Evolutionary conservation across 2,329 filamentous ascomycete species (phyloP).

Genomic region (Talaromyces sp.): DNA sequence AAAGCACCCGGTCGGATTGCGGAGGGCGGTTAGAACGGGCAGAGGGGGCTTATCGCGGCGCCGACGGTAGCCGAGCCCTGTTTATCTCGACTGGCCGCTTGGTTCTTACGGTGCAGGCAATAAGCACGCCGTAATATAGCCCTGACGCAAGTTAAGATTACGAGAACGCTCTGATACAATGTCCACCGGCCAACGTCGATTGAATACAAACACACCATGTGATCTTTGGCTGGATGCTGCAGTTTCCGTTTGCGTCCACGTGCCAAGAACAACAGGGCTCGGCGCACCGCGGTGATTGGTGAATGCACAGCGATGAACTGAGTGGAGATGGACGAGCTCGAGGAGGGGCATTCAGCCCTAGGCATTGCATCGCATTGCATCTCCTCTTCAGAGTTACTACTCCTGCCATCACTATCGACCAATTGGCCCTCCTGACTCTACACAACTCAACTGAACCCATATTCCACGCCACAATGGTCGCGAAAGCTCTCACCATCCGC

Average conservation of each 20-base stretch:
- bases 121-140: too few relatives aligned
- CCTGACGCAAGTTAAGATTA: too few relatives aligned
- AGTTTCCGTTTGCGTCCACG: neutral
- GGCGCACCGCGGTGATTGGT: neutral
- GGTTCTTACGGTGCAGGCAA: too few relatives aligned
- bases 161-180: too few relatives aligned
- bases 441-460: neutral
- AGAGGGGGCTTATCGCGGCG: slow-evolving; percentile 6
- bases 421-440: neutral
- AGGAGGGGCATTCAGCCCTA: neutral
- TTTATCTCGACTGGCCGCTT: neutral
- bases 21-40: slow-evolving; percentile 10
- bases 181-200: too few relatives aligned
- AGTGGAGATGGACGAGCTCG: neutral
- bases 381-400: neutral
- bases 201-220: neutral
- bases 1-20: neutral
- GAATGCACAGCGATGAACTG: neutral
- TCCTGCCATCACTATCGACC: neutral
- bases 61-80: slow-evolving; percentile 13
- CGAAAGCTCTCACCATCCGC: slow-evolving; percentile 61
- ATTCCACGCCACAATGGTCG: slow-evolving; percentile 27
- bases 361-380: too few relatives aligned
- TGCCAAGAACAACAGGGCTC: neutral
- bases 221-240: neutral